Conservation (phyloP, 164 flowering plant genomes). For the Stephania cephalantha region DNA sequence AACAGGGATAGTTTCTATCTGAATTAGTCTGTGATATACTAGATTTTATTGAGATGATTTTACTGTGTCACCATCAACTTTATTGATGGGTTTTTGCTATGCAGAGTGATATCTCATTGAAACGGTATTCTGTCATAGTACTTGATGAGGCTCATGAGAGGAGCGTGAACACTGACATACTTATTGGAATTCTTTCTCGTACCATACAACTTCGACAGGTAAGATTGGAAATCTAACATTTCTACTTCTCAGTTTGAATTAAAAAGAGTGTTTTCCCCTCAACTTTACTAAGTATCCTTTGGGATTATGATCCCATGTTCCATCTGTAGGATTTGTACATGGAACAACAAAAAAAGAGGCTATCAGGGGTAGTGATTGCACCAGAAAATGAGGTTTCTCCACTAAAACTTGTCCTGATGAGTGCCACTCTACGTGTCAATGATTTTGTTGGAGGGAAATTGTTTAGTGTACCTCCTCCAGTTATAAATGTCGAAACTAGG, state of each 20-base stretch:
- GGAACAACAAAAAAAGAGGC: slow-evolving; percentile 51
- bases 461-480: slow-evolving; percentile 66
- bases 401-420: slow-evolving; percentile 85
- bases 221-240: slow-evolving; percentile 1
- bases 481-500: slow-evolving; percentile 77
- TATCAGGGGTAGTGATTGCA: slow-evolving; percentile 37
- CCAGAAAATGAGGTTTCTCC: slow-evolving; percentile 47
- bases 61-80: neutral
- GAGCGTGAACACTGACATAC: slow-evolving; percentile 95
- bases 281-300: neutral
- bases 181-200: slow-evolving; percentile 94
- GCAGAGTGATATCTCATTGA: slow-evolving; percentile 81
- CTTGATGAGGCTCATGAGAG: slow-evolving; percentile 99
- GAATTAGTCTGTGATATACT: neutral
- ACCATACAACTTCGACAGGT: slow-evolving; percentile 66
- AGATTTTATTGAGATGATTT: neutral
- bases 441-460: slow-evolving; percentile 65
- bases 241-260: neutral
- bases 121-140: slow-evolving; percentile 69
- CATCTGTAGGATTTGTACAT: slow-evolving; percentile 40
- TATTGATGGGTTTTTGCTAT: slow-evolving; percentile 16
- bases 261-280: neutral
- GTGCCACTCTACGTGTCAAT: slow-evolving; percentile 92
- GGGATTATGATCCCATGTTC: slow-evolving; percentile 1
- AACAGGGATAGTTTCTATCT: neutral